Evolutionary conservation across 192 early-diverging fungal genomes (phyloP).

Genomic region (Obelidium mucronatum): DNA sequence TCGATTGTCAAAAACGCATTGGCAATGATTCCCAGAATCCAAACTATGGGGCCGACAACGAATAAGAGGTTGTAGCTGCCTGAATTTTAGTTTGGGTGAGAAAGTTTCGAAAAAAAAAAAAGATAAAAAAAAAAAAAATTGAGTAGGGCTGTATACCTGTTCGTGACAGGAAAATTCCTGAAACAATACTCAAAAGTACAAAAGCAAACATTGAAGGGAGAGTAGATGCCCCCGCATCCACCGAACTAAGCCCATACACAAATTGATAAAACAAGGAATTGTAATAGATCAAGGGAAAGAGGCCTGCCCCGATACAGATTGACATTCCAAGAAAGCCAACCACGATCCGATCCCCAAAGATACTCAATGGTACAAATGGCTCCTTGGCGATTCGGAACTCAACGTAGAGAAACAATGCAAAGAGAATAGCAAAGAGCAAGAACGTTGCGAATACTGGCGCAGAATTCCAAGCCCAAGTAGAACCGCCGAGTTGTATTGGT

Average conservation of each 20-base stretch:
- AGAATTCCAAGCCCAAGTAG: conserved; percentile 65
- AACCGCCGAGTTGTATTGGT: conserved; percentile 73
- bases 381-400: conserved; percentile 66
- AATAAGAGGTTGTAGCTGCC: conserved; percentile 69
- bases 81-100: too few species aligned
- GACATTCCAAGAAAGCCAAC: conserved; percentile 12
- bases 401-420: conserved; percentile 62
- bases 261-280: conserved; percentile 71
- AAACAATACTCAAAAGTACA: conserved; percentile 56
- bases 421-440: conserved; percentile 65
- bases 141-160: too few species aligned
- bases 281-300: conserved; percentile 17
- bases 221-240: too few species aligned
- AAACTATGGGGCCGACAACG: conserved; percentile 64
- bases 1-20: conserved; percentile 64
- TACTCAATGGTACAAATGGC: conserved; percentile 66
- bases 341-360: conserved; percentile 3
- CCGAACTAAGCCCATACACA: too few species aligned
- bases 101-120: too few species aligned
- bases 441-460: conserved; percentile 67
- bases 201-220: not conserved
- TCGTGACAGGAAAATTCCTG: conserved; percentile 69
- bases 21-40: conserved; percentile 68
- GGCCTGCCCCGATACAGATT: not conserved
- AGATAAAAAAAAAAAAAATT: too few species aligned